Conservation (phyloP, 2,329 filamentous ascomycete genomes). For the Colletotrichum melonis region DNA sequence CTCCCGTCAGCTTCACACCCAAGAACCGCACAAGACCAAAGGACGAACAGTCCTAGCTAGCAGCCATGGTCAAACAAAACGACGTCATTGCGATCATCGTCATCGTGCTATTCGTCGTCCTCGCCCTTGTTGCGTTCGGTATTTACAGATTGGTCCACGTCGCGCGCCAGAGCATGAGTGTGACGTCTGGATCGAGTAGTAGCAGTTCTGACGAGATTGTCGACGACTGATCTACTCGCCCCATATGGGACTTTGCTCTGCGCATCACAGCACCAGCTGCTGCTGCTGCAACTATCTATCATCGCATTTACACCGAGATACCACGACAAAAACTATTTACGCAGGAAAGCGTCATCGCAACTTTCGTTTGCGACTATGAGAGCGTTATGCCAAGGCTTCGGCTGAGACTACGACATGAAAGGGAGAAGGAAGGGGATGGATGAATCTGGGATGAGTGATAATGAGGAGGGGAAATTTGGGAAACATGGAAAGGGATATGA, state of each 20-base stretch:
- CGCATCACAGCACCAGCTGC: no score
- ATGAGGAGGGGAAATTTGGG: conserved; percentile 16
- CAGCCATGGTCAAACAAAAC: conserved; percentile 70
- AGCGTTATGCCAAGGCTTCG: not conserved
- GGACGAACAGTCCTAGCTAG: conserved; percentile 13
- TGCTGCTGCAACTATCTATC: not conserved
- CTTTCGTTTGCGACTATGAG: not conserved
- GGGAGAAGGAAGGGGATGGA: not conserved
- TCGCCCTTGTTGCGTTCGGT: conserved; percentile 70
- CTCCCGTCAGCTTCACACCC: conserved; percentile 2
- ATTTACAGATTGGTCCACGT: conserved; percentile 71
- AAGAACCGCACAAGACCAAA: not conserved
- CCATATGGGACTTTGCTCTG: no score
- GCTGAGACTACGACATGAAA: not conserved
- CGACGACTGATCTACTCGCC: conserved; percentile 37
- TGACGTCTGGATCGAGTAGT: conserved; percentile 46
- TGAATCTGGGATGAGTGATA: conserved; percentile 10
- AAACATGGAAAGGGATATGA: not conserved
- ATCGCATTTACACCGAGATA: not conserved
- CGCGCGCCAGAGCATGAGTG: conserved; percentile 57
- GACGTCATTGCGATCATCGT: conserved; percentile 76
- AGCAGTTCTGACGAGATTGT: conserved; percentile 42
- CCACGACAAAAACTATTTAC: not conserved
- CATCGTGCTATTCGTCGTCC: conserved; percentile 73
- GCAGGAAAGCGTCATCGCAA: not conserved